These are phyloP conservation scores for Evansstolkia leycettana DNA, from an alignment of 495 filamentous ascomycete genomes.

Conservation along the genomic window DNA sequence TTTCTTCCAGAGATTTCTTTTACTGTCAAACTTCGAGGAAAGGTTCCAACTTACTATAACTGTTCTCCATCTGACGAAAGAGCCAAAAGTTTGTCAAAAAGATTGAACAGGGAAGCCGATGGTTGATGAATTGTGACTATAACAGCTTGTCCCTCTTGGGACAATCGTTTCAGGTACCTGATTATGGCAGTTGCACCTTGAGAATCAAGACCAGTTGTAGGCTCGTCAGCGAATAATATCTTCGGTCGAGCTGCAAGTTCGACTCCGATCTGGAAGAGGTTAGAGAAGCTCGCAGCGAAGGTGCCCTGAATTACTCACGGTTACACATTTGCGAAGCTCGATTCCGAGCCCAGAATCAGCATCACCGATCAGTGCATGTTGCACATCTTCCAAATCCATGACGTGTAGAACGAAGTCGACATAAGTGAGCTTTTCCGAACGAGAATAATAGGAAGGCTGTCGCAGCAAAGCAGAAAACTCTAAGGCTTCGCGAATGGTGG, in stretches of 20 bases:
- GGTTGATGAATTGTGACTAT: conserved; percentile 92
- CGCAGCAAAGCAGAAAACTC: conserved; percentile 73
- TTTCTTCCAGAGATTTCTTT: too few species aligned
- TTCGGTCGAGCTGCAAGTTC: conserved; percentile 79
- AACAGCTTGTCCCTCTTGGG: conserved; percentile 74
- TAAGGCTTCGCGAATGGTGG: conserved; percentile 75
- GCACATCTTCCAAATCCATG: conserved; percentile 72
- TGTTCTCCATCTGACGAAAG: too few species aligned
- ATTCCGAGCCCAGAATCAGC: conserved; percentile 71
- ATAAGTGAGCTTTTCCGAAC: conserved; percentile 66
- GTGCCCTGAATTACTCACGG: too few species aligned
- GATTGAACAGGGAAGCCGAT: conserved; percentile 72
- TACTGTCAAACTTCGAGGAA: too few species aligned
- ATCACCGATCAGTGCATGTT: conserved; percentile 73
- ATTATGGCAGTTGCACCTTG: conserved; percentile 84
- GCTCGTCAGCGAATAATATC: conserved; percentile 82
- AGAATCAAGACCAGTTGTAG: conserved; percentile 77
- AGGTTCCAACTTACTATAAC: too few species aligned
- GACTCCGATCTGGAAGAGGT: too few species aligned
- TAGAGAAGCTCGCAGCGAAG: too few species aligned
- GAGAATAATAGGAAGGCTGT: conserved; percentile 57
- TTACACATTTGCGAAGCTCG: conserved; percentile 84
- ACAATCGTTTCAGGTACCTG: conserved; percentile 74
- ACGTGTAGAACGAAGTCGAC: conserved; percentile 73
- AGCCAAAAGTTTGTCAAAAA: conserved; percentile 61